Percentiles rank a stretch among this genome's conserved stretches.
Evolutionary conservation across 106 monocot species (phyloP).

Genomic region (Cymbidium sinense): DNA sequence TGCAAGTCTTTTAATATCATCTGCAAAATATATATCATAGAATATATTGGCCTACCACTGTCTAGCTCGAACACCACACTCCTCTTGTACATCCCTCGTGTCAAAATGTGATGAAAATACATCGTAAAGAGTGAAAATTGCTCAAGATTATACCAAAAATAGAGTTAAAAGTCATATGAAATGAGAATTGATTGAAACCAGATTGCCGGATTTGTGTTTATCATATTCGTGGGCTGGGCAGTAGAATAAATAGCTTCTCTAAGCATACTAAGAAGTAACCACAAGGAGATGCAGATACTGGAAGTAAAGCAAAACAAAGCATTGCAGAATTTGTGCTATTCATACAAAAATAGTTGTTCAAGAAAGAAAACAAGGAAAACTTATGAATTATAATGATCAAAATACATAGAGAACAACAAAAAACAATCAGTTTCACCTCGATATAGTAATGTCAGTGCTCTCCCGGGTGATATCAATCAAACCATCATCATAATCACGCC

Average conservation of each 20-base stretch:
- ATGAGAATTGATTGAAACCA: neutral
- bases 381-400: neutral
- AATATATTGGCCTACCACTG: too few species aligned
- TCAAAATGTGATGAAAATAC: neutral
- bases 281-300: neutral
- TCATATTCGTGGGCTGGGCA: too few species aligned
- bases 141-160: too few species aligned
- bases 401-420: neutral
- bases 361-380: neutral
- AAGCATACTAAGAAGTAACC: neutral
- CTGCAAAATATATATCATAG: too few species aligned
- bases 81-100: too few species aligned
- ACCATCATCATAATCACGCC: conserved; percentile 83
- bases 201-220: neutral
- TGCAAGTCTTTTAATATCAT: too few species aligned
- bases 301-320: too few species aligned
- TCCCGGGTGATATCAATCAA: conserved; percentile 87
- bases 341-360: neutral
- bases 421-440: conserved; percentile 37
- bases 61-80: too few species aligned
- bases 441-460: conserved; percentile 92
- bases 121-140: too few species aligned
- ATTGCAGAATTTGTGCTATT: too few species aligned
- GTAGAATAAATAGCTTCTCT: neutral
- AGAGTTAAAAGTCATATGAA: neutral